Evolutionary conservation across 108 stramenopile species (phyloP), one percentile per base, ranked within the genome.

Genomic region (Stephanodiscus triporus): DNA sequence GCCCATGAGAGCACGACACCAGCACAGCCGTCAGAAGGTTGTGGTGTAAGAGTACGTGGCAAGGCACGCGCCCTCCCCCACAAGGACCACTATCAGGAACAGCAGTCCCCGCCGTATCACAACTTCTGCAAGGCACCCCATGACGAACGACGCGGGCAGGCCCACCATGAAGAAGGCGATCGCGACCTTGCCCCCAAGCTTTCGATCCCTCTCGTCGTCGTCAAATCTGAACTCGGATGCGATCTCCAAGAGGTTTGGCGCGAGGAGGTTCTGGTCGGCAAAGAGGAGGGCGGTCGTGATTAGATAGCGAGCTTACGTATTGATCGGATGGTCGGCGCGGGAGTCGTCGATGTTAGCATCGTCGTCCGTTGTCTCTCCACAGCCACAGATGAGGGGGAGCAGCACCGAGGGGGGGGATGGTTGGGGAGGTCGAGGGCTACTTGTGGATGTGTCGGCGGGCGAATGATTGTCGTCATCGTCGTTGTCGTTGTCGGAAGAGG

Each of bases 211-310:
- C 71, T 84, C 75, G 17, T 70, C 63, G 48, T 88, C 84, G 37
- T 70, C 55, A 51, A 96, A 88, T 4, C 88, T 87, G 66, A 96
- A 96, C 55, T 96, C 96, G 1, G 88, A 76, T 11, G 95, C 91
- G 24, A 91, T 89, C 4, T 45, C 57, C 1, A 87, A 84, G 54
- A 95, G 57, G 54, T 96, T 94, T 14, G 96, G 96, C 24, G 92
- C 57, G 76, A 96, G 84, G 19, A 96, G 71, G 64, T 94, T 94
- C 68, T 93, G 92, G 75, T 96, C 96, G 11, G 93, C 91, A 76
- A 85, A 93, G 20, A 96, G 75, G 32, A 96, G 81, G 60, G 91
- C 70, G 9, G 88, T 85, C 13, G 86, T 88, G 0, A 88, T 19
- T n/a, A 87, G 84, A 77, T 85, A 93, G 36, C 36, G 4, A 36